A percentile compares a stretch with the other conserved stretches of the same genome.
phyloP scores from a whole-genome alignment of 2,329 filamentous ascomycete species.

The Zasmidium angulare region DNA sequence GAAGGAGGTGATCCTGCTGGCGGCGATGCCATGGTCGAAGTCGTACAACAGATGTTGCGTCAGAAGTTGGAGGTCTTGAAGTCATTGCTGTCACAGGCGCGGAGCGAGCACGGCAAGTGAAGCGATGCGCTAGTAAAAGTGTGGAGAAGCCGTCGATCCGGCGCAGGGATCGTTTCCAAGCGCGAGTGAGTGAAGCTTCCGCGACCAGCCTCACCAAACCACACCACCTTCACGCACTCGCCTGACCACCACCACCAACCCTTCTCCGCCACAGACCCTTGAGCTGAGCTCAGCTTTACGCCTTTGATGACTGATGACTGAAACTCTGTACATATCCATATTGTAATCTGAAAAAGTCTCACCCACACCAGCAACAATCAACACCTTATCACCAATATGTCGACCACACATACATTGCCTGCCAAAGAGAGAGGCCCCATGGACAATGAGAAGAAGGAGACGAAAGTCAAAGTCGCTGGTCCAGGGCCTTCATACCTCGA shows the following conservation, averaged over 20 bases:
- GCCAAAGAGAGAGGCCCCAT: neutral
- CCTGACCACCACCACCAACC: neutral
- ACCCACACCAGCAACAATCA: neutral
- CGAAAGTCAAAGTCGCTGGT: neutral
- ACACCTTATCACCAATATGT: neutral
- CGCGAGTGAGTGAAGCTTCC: neutral
- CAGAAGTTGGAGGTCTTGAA: too few species aligned
- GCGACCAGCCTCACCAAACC: neutral
- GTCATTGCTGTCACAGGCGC: too few species aligned
- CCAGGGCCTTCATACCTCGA: slow-evolving; percentile 20
- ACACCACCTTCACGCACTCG: neutral
- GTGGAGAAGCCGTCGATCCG: neutral
- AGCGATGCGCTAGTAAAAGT: neutral
- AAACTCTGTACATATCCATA: neutral
- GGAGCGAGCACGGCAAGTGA: too few species aligned
- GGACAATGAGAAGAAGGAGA: neutral
- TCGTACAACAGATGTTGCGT: neutral
- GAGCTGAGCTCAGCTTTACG: neutral
- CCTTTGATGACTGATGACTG: neutral
- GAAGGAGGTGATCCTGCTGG: slow-evolving; percentile 27
- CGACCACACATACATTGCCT: neutral
- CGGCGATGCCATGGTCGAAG: slow-evolving; percentile 25
- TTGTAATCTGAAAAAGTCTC: neutral
- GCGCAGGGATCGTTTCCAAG: neutral
- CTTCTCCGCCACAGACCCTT: neutral